These are phyloP conservation scores for Fusarium tanahbumbuense DNA, from an alignment of 2,329 filamentous ascomycete genomes.

Conservation along the genomic window DNA sequence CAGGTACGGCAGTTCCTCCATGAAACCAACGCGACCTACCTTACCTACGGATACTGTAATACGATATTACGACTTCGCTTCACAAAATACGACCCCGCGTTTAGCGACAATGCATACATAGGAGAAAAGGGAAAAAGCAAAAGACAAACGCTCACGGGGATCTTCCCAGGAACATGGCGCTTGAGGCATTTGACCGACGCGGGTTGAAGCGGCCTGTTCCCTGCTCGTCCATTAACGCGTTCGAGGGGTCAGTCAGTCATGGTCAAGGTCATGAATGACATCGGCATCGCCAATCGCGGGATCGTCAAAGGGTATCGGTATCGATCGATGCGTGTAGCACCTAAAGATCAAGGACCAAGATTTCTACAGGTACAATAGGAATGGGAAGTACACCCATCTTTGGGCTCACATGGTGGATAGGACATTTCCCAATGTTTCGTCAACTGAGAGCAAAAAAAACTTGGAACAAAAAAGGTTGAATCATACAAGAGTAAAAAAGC, in stretches of 20 bases:
- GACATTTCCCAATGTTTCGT: slow-evolving; percentile 4
- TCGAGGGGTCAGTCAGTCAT: slow-evolving; percentile 24
- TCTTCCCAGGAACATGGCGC: slow-evolving; percentile 30
- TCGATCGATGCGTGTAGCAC: slow-evolving; percentile 14
- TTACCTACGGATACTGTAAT: neutral
- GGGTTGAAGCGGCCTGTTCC: slow-evolving; percentile 42
- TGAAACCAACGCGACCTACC: slow-evolving; percentile 1
- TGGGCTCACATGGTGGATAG: slow-evolving; percentile 33
- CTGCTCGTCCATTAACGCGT: slow-evolving; percentile 24
- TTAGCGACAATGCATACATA: slow-evolving; percentile 36
- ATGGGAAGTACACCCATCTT: neutral
- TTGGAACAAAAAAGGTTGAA: slow-evolving; percentile 29
- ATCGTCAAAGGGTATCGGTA: slow-evolving; percentile 33
- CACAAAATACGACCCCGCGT: slow-evolving; percentile 40
- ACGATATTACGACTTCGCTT: neutral
- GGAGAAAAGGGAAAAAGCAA: slow-evolving; percentile 13
- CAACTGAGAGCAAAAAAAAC: slow-evolving; percentile 25
- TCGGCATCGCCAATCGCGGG: slow-evolving; percentile 44
- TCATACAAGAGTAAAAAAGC: slow-evolving; percentile 16
- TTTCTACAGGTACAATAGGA: slow-evolving; percentile 1
- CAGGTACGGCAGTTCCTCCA: slow-evolving; percentile 26
- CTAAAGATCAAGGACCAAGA: slow-evolving; percentile 10
- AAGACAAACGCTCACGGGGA: slow-evolving; percentile 28
- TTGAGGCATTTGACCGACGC: slow-evolving; percentile 39
- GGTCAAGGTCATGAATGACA: slow-evolving; percentile 8